Conservation (phyloP, 108 stramenopile species). For the Mediolabrus comicus region DNA sequence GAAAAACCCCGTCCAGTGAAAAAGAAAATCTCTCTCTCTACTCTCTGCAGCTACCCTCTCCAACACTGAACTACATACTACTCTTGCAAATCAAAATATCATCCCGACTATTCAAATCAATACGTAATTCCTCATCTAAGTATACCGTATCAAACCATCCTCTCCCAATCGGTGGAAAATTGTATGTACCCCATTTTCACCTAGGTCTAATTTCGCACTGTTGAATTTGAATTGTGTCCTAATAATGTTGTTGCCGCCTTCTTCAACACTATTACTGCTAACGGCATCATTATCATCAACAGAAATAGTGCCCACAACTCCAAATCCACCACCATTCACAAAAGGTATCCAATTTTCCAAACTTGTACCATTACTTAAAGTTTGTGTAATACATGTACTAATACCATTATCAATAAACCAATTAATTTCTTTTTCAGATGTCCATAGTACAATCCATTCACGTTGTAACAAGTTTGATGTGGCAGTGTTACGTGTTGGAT, state of each 20-base stretch:
- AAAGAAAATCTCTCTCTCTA: neutral
- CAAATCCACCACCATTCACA: constrained; percentile 46
- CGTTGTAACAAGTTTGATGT: constrained; percentile 31
- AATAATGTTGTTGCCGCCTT: neutral
- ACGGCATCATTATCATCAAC: neutral
- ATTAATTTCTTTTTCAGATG: constrained; percentile 70
- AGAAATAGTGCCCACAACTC: constrained; percentile 38
- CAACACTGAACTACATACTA: neutral
- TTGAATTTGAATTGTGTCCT: constrained; percentile 56
- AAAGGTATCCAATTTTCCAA: constrained; percentile 60
- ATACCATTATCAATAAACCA: constrained; percentile 50
- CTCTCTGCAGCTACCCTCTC: too few species aligned
- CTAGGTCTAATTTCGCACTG: constrained; percentile 52
- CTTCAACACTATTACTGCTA: constrained; percentile 4
- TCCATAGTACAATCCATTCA: constrained; percentile 57
- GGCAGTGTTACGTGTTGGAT: constrained; percentile 37
- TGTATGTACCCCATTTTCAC: constrained; percentile 43
- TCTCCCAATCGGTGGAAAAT: constrained; percentile 57
- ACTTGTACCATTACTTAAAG: constrained; percentile 17
- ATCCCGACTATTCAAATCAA: constrained; percentile 62
- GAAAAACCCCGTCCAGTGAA: too few species aligned
- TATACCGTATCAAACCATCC: constrained; percentile 75
- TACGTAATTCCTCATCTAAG: constrained; percentile 57
- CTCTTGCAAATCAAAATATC: constrained; percentile 59
- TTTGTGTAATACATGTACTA: constrained; percentile 45